Evolutionary conservation across 257 asterid species (phyloP).

Genomic region (Petunia axillaris): DNA sequence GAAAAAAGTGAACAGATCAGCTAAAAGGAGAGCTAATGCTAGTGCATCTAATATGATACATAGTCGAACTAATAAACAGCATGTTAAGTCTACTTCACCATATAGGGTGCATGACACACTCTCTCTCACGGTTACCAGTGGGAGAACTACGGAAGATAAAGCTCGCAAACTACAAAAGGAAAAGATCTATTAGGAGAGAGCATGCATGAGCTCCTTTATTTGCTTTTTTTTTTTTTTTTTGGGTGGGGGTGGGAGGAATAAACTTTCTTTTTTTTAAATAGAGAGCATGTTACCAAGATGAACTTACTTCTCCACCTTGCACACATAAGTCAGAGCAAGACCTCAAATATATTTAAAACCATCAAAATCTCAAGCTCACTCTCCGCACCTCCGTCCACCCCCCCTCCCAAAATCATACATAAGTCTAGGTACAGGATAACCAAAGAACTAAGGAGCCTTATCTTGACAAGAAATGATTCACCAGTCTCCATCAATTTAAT

Average conservation of each 20-base stretch:
- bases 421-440: neutral
- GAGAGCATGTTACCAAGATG: neutral
- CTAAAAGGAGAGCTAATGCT: conserved; percentile 27
- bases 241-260: no score
- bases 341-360: neutral
- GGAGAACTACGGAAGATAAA: conserved; percentile 15
- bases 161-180: neutral
- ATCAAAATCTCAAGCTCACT: neutral
- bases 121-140: neutral
- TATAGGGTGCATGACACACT: neutral
- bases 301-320: neutral
- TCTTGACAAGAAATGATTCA: neutral
- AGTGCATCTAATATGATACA: neutral
- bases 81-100: conserved; percentile 9
- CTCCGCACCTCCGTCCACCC: neutral
- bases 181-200: neutral
- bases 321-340: neutral
- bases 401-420: neutral
- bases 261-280: no score
- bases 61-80: neutral
- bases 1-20: conserved; percentile 27
- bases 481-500: conserved; percentile 11
- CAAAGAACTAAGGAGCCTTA: conserved; percentile 9
- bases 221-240: neutral
- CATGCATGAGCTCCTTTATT: neutral